Conservation (phyloP, 192 early-diverging fungal species). For the Coemansia interrupta region DNA sequence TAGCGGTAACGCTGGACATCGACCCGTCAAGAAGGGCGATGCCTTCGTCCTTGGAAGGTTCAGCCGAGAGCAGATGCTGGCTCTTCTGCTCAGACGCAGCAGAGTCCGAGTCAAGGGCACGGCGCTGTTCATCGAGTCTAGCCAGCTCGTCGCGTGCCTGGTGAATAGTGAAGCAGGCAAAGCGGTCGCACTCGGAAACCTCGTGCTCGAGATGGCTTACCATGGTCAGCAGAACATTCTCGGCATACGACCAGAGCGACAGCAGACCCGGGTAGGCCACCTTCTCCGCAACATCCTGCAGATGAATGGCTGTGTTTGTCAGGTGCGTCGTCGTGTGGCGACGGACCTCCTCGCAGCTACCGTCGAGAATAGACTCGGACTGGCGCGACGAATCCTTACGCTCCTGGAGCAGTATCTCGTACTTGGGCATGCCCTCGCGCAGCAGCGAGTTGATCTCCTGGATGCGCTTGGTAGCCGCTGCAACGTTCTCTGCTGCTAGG, state of each 20-base stretch:
- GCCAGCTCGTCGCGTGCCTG: conserved; percentile 38
- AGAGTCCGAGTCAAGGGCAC: conserved; percentile 15
- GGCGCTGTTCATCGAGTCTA: conserved; percentile 32
- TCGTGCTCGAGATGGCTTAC: conserved; percentile 62
- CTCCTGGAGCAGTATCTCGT: conserved; percentile 69
- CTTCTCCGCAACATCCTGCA: conserved; percentile 64
- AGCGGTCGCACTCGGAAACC: conserved; percentile 58
- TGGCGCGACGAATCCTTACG: conserved; percentile 67
- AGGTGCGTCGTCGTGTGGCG: conserved; percentile 43
- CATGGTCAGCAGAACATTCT: conserved; percentile 70
- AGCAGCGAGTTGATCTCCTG: conserved; percentile 62
- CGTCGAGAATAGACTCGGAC: conserved; percentile 60
- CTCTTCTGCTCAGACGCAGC: conserved; percentile 11
- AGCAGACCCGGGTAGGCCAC: conserved; percentile 79
- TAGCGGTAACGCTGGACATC: conserved; percentile 51
- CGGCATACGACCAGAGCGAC: conserved; percentile 83
- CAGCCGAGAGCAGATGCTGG: background rate
- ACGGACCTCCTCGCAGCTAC: conserved; percentile 59
- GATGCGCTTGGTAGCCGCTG: conserved; percentile 57
- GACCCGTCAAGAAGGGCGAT: conserved; percentile 10
- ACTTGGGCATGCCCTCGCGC: conserved; percentile 65
- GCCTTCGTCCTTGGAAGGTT: conserved; percentile 25
- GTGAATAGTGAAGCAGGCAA: conserved; percentile 53
- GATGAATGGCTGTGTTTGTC: conserved; percentile 60
- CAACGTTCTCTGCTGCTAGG: conserved; percentile 69